These are phyloP conservation scores for Dactylellina haptotyla DNA, from an alignment of 2,329 filamentous ascomycete genomes.

Conservation along the genomic window DNA sequence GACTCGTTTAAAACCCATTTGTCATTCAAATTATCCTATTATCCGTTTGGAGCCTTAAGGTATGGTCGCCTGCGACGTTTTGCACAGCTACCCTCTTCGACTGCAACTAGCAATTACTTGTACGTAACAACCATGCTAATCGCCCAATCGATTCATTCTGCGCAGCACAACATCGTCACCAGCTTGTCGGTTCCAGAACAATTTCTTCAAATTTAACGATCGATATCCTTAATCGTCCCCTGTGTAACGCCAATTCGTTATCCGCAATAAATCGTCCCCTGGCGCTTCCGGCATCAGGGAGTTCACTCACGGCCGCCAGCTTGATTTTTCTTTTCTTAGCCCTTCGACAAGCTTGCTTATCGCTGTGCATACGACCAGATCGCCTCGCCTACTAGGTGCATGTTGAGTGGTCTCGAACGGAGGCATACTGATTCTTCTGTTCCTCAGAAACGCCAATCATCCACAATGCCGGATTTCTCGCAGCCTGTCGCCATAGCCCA, in stretches of 20 bases:
- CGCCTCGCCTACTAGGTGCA: slow-evolving; percentile 44
- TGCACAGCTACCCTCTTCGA: slow-evolving; percentile 9
- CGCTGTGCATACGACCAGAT: slow-evolving; percentile 44
- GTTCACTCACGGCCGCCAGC: slow-evolving; percentile 6
- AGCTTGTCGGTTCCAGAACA: slow-evolving; percentile 53
- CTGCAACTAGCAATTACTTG: slow-evolving; percentile 51
- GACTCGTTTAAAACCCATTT: slow-evolving; percentile 38
- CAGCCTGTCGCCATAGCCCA: slow-evolving; percentile 53
- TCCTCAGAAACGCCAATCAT: slow-evolving; percentile 26
- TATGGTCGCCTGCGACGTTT: slow-evolving; percentile 44
- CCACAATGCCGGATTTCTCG: slow-evolving; percentile 48
- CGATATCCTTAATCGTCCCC: slow-evolving; percentile 23
- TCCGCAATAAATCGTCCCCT: slow-evolving; percentile 39
- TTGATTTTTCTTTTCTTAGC: slow-evolving; percentile 35
- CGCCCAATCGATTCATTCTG: slow-evolving; percentile 49
- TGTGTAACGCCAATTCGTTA: slow-evolving; percentile 51
- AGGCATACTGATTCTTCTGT: slow-evolving; percentile 26
- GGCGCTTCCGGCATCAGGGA: slow-evolving; percentile 42
- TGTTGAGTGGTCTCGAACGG: slow-evolving; percentile 40
- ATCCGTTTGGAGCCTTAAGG: slow-evolving; percentile 31
- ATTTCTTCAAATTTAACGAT: slow-evolving; percentile 28
- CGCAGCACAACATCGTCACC: slow-evolving; percentile 52
- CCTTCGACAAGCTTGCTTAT: slow-evolving; percentile 26
- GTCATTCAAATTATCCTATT: slow-evolving; percentile 42
- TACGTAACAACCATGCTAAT: slow-evolving; percentile 54